Base-by-base conservation (phyloP, 495 filamentous ascomycete species). In the Margaritispora aquatica region DNA sequence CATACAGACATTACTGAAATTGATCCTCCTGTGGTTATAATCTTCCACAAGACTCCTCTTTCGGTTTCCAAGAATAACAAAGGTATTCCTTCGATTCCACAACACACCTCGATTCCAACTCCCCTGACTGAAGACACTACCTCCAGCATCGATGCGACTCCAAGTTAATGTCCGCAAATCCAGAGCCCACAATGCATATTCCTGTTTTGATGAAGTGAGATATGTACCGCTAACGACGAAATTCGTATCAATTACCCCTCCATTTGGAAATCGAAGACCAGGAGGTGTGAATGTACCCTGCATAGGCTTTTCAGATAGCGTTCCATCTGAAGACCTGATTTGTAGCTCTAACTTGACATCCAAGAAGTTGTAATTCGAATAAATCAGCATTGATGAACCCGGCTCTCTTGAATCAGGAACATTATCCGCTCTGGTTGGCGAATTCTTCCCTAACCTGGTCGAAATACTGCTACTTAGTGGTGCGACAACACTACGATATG, bases 281-380 rank as follows among this genome's bases (percentile, higher is more conserved):
- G 94, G 94, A 0, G 94, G 94, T 13, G 89, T 93, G 27, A 88
- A 89, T 26, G 83, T 80, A 22, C 89, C 90, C 49, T 84, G 84
- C 93, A 98, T 97, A 11, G 89, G 80, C 64, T 89, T 92, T 67
- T 97, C 94, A 2, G 82, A 79, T 61, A 98, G 74, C 9, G 85
- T 86, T 48, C 95, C 94, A 70, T 98, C 93, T 26, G 88, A 83
- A 15, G 85, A 69, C 54, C 94, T 84, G 47, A 98, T 82, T 67
- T 97, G 95, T 27, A 98, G 77, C 69, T 97, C 94, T 21, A 98
- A 73, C 67, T 96, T 97, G 60, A 97, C 94, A 61, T 97, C 92
- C 36, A 97, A 70, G 69, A 98, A 98, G 71, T 98, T 97, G 70
- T 97, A 98, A 67, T 98, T 98, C 41, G 94, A 97, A 70, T 98